These are phyloP conservation scores for Salix arbutifolia DNA, from an alignment of 345 rosid species.

Conservation along the genomic window DNA sequence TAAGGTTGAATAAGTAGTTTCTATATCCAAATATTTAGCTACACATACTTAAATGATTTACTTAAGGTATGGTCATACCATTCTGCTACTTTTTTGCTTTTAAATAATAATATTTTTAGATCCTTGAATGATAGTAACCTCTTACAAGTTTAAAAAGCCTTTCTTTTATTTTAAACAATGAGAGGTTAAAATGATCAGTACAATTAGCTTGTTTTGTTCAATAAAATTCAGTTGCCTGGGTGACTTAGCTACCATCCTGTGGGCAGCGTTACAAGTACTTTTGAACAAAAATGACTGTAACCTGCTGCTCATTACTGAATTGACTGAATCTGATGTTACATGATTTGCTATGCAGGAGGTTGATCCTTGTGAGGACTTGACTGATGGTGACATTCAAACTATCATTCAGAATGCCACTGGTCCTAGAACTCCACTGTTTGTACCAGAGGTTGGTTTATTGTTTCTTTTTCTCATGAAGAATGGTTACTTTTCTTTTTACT, in stretches of 20 bases:
- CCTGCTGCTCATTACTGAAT: not conserved
- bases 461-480: constrained; percentile 4
- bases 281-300: not conserved
- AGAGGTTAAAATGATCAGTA: not conserved
- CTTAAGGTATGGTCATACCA: not conserved
- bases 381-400: constrained; percentile 86
- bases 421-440: constrained; percentile 81
- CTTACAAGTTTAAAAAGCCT: not conserved
- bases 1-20: no score
- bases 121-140: not conserved
- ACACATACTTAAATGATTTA: not conserved
- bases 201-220: not conserved
- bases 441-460: constrained; percentile 64
- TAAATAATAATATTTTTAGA: not conserved
- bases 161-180: not conserved
- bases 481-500: not conserved
- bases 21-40: no score
- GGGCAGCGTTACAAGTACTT: not conserved
- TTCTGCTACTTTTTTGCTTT: not conserved
- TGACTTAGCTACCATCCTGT: not conserved
- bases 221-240: no score
- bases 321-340: constrained; percentile 4
- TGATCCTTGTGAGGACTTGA: constrained; percentile 94
- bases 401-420: constrained; percentile 98
- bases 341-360: constrained; percentile 57